Conservation (phyloP, 106 monocot genomes). For the Ottelia alismoides region DNA sequence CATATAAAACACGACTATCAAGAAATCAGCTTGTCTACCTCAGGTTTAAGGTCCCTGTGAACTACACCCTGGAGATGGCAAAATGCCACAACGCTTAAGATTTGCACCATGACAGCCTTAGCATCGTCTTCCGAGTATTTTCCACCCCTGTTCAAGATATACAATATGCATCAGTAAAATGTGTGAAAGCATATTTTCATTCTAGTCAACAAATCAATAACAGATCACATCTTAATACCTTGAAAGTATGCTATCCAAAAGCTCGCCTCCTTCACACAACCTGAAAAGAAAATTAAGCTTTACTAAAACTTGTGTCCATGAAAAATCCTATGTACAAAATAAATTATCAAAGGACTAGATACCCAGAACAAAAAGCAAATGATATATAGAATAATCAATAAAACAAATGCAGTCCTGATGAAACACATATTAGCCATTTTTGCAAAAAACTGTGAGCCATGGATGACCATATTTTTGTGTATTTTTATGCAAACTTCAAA, state of each 20-base stretch:
- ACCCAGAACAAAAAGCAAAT: no score
- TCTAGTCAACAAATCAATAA: neutral
- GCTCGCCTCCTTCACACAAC: constrained; percentile 89
- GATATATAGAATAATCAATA: no score
- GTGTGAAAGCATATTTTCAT: neutral
- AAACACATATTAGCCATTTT: no score
- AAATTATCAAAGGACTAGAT: no score
- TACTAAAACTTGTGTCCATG: no score
- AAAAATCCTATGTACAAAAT: no score
- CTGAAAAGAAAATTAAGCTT: constrained; percentile 48
- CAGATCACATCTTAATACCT: constrained; percentile 30
- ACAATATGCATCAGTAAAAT: neutral
- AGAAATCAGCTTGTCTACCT: no score
- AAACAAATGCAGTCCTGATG: no score
- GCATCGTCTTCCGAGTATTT: constrained; percentile 93
- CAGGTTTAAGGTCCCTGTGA: constrained; percentile 94
- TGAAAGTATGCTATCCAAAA: constrained; percentile 79
- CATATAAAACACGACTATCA: no score
- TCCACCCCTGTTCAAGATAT: constrained; percentile 47
- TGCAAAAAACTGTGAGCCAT: no score
- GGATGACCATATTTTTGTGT: no score
- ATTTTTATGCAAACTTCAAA: no score
- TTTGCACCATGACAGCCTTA: constrained; percentile 75
- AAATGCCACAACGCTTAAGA: constrained; percentile 68
- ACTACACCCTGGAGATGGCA: constrained; percentile 97